phyloP scores from a whole-genome alignment of 2,329 filamentous ascomycete genomes.

The Hypocrella siamensis region DNA sequence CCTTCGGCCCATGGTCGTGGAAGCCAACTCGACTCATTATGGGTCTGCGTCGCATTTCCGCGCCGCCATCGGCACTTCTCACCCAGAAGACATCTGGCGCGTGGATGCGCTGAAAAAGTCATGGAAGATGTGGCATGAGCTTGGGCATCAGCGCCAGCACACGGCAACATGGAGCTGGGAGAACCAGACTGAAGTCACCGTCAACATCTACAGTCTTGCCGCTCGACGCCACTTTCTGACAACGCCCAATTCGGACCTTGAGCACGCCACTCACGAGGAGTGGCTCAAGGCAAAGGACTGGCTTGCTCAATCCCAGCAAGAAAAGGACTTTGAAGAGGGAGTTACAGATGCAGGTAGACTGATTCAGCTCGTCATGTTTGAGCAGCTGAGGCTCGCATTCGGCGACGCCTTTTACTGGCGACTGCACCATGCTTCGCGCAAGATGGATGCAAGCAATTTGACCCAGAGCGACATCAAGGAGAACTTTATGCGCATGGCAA shows the following conservation, averaged over 20 bases:
- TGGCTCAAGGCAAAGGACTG: conserved; percentile 2
- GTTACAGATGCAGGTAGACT: neutral
- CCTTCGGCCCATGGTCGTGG: conserved; percentile 3
- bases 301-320: neutral
- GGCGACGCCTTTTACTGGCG: conserved; percentile 1
- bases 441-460: neutral
- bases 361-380: conserved; percentile 1
- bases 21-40: neutral
- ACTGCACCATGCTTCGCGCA: conserved; percentile 1
- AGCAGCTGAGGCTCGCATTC: conserved; percentile 3
- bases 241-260: neutral
- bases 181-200: neutral
- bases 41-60: neutral
- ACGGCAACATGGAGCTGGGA: conserved; percentile 1
- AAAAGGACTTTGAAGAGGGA: conserved; percentile 1
- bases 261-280: conserved; percentile 1
- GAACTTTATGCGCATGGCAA: neutral
- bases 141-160: conserved; percentile 3
- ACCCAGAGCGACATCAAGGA: neutral
- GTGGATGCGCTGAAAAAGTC: neutral
- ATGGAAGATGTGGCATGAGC: conserved; percentile 3
- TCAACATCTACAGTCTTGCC: conserved; percentile 3
- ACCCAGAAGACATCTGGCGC: neutral
- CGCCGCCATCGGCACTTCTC: neutral
- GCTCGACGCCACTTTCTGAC: neutral